These are phyloP conservation scores for Tetrahymena malaccensis DNA, from an alignment of 73 alveolate genomes.

Conservation along the genomic window DNA sequence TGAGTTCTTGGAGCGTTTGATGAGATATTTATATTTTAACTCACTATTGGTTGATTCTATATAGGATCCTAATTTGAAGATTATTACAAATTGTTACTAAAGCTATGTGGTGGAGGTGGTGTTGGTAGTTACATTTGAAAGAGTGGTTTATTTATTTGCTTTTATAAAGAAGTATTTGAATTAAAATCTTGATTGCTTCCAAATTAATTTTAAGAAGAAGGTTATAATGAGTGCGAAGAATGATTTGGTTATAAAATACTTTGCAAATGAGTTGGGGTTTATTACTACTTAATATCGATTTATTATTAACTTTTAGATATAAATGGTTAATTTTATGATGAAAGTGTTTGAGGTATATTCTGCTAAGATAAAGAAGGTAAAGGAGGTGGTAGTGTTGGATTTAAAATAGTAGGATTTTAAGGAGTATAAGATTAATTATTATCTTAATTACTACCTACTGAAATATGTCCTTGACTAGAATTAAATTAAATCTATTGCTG, in stretches of 20 bases:
- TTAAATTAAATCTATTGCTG: background rate
- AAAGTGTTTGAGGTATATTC: background rate
- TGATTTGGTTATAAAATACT: background rate
- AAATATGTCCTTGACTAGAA: background rate
- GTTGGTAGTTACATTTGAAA: background rate
- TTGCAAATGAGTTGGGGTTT: background rate
- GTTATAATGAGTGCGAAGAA: background rate
- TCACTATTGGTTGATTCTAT: background rate
- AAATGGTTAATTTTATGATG: background rate
- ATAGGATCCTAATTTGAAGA: background rate
- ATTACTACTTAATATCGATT: background rate
- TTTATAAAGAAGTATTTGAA: background rate
- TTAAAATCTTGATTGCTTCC: background rate
- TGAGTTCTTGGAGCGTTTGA: background rate
- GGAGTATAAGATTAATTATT: background rate
- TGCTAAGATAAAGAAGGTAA: background rate
- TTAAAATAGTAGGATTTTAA: background rate
- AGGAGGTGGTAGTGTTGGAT: background rate
- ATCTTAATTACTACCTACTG: background rate
- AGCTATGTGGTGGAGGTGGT: background rate
- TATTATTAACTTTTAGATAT: background rate
- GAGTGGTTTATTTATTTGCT: background rate
- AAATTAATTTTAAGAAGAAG: background rate
- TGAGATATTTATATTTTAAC: background rate
- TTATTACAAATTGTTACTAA: background rate